Evolutionary conservation across 768 basidiomycete genomes (phyloP).

Genomic region (Phanerodontia chrysosporium): DNA sequence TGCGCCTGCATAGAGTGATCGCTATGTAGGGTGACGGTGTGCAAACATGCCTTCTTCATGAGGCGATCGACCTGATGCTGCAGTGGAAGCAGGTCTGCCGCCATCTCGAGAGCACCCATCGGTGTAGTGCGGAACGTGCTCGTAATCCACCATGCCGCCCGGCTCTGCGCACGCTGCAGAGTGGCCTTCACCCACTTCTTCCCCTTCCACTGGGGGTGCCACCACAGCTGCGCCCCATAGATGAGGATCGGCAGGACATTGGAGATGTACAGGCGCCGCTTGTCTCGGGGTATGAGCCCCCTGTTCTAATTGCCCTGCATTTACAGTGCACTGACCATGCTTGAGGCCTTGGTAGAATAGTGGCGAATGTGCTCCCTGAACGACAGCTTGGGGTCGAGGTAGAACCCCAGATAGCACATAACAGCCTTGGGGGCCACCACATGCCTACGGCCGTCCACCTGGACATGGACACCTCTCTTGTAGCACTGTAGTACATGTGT

Average conservation of each 20-base stretch:
- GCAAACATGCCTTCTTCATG: no score
- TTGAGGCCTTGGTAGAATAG: constrained; percentile 12
- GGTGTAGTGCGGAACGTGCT: constrained; percentile 17
- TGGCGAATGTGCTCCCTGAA: constrained; percentile 10
- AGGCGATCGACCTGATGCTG: background rate
- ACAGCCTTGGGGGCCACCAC: no score
- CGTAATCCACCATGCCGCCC: constrained; percentile 16
- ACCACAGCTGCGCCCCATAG: constrained; percentile 20
- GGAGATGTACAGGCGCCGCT: constrained; percentile 15
- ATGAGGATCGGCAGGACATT: constrained; percentile 16
- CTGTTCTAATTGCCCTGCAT: constrained; percentile 17
- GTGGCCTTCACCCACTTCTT: no score
- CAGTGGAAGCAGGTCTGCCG: constrained; percentile 15
- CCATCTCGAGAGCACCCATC: constrained; percentile 9
- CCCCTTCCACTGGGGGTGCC: constrained; percentile 10
- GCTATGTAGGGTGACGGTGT: no score
- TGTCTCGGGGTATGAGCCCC: constrained; percentile 14
- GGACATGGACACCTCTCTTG: no score
- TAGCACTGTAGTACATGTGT: no score
- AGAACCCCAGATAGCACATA: constrained; percentile 20
- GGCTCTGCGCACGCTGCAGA: constrained; percentile 13
- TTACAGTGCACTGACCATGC: constrained; percentile 5
- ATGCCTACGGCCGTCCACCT: no score
- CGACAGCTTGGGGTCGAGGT: constrained; percentile 12
- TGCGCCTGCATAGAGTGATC: no score